These are phyloP conservation scores for Schizosaccharomyces lindneri DNA, from an alignment of 805 yeast genomes.

Conservation along the genomic window DNA sequence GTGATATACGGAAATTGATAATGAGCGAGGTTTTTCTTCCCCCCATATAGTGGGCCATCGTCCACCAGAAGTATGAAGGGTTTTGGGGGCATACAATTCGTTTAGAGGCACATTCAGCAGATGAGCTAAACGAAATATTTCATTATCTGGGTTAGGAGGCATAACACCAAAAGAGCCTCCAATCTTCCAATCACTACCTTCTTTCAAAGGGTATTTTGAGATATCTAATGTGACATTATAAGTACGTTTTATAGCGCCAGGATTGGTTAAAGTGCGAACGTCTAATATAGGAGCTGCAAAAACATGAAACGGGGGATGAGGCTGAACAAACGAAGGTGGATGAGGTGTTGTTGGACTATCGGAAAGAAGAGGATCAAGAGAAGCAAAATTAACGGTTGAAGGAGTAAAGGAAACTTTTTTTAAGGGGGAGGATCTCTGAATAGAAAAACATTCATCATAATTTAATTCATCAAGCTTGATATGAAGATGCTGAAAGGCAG, in stretches of 20 bases:
- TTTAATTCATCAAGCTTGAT: background rate
- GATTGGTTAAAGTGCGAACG: conserved; percentile 8
- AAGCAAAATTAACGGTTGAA: background rate
- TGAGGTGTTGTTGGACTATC: background rate
- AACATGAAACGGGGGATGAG: conserved; percentile 10
- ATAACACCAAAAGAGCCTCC: conserved; percentile 12
- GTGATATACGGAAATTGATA: conserved; percentile 7
- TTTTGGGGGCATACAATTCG: conserved; percentile 3
- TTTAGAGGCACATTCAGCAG: conserved; percentile 4
- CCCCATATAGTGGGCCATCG: conserved; percentile 13
- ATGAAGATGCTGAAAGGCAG: background rate
- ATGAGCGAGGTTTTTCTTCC: conserved; percentile 8
- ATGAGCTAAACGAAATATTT: conserved; percentile 8
- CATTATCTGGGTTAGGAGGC: conserved; percentile 8
- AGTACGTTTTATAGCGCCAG: conserved; percentile 10
- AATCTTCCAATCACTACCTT: conserved; percentile 11
- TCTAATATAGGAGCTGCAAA: conserved; percentile 8
- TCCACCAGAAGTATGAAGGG: conserved; percentile 8
- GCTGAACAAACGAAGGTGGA: conserved; percentile 8
- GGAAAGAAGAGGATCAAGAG: background rate
- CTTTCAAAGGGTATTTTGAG: conserved; percentile 9
- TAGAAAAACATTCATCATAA: background rate
- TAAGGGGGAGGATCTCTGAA: background rate
- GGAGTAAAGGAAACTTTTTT: background rate
- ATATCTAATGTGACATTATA: conserved; percentile 11